These are phyloP conservation scores for Musa itinerans DNA, from an alignment of 176 grass and related monocot species.

Conservation along the genomic window DNA sequence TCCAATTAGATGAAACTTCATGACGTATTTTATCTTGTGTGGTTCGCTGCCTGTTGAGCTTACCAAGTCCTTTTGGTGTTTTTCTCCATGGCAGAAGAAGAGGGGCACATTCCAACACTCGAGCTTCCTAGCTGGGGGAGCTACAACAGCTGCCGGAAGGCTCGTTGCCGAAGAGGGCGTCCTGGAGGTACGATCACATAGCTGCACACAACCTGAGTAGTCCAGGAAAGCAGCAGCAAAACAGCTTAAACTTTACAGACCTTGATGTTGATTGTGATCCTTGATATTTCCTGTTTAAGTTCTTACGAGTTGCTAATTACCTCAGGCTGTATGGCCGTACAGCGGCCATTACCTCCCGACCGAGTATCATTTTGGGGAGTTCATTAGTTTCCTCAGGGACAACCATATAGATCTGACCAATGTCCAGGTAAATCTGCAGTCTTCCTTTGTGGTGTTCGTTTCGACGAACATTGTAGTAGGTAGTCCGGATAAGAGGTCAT, in stretches of 20 bases:
- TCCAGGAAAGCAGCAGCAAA: too few relatives aligned
- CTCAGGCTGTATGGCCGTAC: conserved; percentile 15
- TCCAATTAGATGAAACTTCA: too few relatives aligned
- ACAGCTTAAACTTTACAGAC: too few relatives aligned
- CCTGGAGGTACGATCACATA: conserved; percentile 37
- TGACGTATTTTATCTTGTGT: too few relatives aligned
- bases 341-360: conserved; percentile 16
- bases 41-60: too few relatives aligned
- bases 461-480: background rate
- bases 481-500: too few relatives aligned
- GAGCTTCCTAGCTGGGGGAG: conserved; percentile 73
- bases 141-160: conserved; percentile 75
- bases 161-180: conserved; percentile 59
- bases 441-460: too few relatives aligned
- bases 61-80: too few relatives aligned
- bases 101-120: conserved; percentile 96
- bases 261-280: too few relatives aligned
- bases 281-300: background rate
- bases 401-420: conserved; percentile 8
- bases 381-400: conserved; percentile 3
- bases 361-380: conserved; percentile 1
- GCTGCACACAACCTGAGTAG: too few relatives aligned
- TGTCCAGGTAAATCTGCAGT: background rate
- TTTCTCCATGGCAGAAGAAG: conserved; percentile 47
- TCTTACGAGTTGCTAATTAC: background rate